These are phyloP conservation scores for Acrocalymma vagum DNA, from an alignment of 2,329 filamentous ascomycete species.

Conservation along the genomic window DNA sequence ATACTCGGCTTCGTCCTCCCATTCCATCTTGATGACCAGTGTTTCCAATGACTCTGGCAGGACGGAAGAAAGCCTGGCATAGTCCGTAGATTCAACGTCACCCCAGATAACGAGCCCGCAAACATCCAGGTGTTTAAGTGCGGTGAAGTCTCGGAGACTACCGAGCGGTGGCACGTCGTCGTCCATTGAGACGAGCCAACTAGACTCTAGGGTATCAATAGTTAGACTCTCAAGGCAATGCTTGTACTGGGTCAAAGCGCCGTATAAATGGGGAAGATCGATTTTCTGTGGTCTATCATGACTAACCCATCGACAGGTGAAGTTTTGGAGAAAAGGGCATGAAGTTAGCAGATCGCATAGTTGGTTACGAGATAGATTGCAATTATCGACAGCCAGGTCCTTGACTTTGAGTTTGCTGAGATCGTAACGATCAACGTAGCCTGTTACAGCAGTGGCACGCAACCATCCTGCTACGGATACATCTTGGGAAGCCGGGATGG, in stretches of 20 bases:
- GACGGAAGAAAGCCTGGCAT: conserved; percentile 11
- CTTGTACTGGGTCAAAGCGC: conserved; percentile 1
- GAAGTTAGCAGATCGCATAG: conserved; percentile 1
- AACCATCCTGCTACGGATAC: too few relatives aligned
- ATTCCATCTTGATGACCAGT: conserved; percentile 21
- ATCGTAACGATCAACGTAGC: too few relatives aligned
- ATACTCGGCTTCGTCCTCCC: conserved; percentile 24
- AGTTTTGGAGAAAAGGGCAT: conserved; percentile 1
- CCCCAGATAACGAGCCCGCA: conserved; percentile 24
- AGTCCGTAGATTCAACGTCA: conserved; percentile 9
- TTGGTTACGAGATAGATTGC: background rate
- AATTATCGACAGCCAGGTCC: too few relatives aligned
- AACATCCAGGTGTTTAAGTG: conserved; percentile 20
- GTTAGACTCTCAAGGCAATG: conserved; percentile 8
- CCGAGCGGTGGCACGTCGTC: conserved; percentile 15
- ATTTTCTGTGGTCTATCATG: conserved; percentile 1
- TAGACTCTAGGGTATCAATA: conserved; percentile 18
- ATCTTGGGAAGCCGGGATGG: too few relatives aligned
- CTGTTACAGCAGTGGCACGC: too few relatives aligned
- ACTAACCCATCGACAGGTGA: conserved; percentile 1
- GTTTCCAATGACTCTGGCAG: conserved; percentile 21
- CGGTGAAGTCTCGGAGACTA: conserved; percentile 16
- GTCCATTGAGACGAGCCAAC: conserved; percentile 15
- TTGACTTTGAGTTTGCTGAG: too few relatives aligned
- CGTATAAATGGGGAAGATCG: conserved; percentile 4